Base-by-base conservation (phyloP, 2,329 filamentous ascomycete genomes). In the Exophiala sideris region DNA sequence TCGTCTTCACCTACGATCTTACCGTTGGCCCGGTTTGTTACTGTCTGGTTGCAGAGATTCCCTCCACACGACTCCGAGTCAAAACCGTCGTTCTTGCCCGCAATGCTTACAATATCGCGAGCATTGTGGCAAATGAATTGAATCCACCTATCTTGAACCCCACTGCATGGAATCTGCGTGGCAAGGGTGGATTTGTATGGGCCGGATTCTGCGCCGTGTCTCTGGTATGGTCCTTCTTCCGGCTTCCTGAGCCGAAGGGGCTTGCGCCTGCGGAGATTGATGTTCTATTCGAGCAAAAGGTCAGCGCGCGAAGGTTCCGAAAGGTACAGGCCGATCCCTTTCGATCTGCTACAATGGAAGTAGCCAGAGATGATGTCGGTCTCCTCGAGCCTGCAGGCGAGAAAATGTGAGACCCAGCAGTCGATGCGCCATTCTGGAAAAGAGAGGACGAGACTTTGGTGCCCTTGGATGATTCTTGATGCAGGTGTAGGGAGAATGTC, bases 11-110 rank as follows among this genome's bases (percentile, higher is more conserved):
- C 48, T 82, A 82, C 65, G 77, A 78, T 67, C 72, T 76, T 52
- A 76, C 76, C 4, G 72, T 82, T 14, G 80, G 79, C 0, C 78
- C 78, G 0, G 73, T 81, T 1, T 78, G 74, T n/a, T 82, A 80
- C 61, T 74, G 72, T 0, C 63, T 81, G 24, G 70, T 80, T 18
- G 72, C 78, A 0, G 79, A 82, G 61, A 70, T 81, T 5, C 77
- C 77, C 0, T 79, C 78, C 1, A 79, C 77, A 1, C 70, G 79
- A 10, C 72, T 82, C 32, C 77, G 78, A 57, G 71, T 74, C 24
- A 80, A 81, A 68, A 79, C 77, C 0, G 76, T 80, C 14, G 78
- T 79, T 1, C 68, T 82, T 39, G 77, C 77, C 1, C 71, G 79
- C 9, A 72, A 70, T 44, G 64, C 72, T 18, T 82, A 80, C 67